Conservation (phyloP, 768 basidiomycete genomes). For the Auriscalpium vulgare region DNA sequence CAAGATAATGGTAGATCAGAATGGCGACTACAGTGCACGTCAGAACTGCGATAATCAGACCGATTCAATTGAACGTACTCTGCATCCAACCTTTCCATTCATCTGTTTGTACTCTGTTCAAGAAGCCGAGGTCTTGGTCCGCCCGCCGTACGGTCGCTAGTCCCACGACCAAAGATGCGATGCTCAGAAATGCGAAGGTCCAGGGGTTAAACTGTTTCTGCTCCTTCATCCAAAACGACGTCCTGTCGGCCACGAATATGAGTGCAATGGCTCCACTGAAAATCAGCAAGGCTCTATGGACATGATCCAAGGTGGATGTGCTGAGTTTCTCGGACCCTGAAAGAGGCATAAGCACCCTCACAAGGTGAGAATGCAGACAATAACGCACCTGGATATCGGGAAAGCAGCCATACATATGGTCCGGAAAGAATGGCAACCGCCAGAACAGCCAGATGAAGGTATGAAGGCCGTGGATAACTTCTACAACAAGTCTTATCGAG, state of each 20-base stretch:
- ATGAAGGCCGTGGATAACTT: conserved; percentile 58
- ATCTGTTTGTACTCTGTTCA: conserved; percentile 90
- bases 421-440: conserved; percentile 39
- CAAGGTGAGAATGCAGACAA: background rate
- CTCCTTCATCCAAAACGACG: conserved; percentile 80
- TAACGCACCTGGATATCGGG: conserved; percentile 18
- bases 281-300: conserved; percentile 24
- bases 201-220: conserved; percentile 74
- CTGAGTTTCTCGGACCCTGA: too few relatives aligned
- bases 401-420: conserved; percentile 37
- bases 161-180: conserved; percentile 49
- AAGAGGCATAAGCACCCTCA: background rate
- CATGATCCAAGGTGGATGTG: too few relatives aligned
- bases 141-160: conserved; percentile 56
- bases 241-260: conserved; percentile 78
- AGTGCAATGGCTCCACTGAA: conserved; percentile 62
- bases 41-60: background rate
- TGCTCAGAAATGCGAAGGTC: conserved; percentile 54
- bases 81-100: conserved; percentile 99
- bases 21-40: conserved; percentile 53
- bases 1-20: conserved; percentile 87
- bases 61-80: conserved; percentile 37
- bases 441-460: conserved; percentile 49
- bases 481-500: conserved; percentile 78
- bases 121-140: conserved; percentile 80